Evolutionary conservation across 768 basidiomycete genomes (phyloP).

Genomic region (Chalciporus sphaerocephalus): DNA sequence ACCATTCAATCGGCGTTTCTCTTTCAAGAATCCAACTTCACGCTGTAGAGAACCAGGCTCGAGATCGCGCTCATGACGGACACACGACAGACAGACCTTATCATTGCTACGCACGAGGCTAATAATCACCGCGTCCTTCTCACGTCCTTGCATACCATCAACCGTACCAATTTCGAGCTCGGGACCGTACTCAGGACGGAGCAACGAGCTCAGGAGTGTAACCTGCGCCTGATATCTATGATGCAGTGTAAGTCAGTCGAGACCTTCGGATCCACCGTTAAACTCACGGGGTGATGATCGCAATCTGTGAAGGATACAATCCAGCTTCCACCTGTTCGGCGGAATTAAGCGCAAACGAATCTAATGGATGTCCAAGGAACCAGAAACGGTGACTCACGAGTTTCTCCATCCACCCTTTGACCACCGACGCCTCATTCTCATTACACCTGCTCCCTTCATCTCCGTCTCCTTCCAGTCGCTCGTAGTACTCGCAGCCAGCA

Average conservation of each 20-base stretch:
- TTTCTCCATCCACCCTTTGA: constrained; percentile 75
- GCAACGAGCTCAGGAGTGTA: constrained; percentile 68
- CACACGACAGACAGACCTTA: constrained; percentile 40
- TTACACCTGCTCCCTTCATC: constrained; percentile 91
- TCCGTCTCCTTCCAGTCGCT: constrained; percentile 69
- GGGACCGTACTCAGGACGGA: constrained; percentile 65
- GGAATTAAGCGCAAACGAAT: not conserved
- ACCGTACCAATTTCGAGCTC: constrained; percentile 89
- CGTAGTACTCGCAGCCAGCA: constrained; percentile 89
- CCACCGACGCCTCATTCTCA: constrained; percentile 90
- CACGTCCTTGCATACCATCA: constrained; percentile 96
- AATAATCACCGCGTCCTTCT: constrained; percentile 91
- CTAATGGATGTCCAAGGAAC: not conserved
- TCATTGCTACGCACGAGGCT: constrained; percentile 91
- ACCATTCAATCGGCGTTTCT: constrained; percentile 89
- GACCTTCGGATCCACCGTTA: not conserved
- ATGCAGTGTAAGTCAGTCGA: constrained; percentile 21
- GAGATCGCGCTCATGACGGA: constrained; percentile 1
- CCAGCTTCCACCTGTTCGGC: constrained; percentile 51
- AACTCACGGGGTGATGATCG: constrained; percentile 78
- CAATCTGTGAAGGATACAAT: constrained; percentile 68
- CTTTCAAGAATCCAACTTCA: constrained; percentile 92
- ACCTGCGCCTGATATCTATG: constrained; percentile 89
- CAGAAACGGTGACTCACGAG: constrained; percentile 46
- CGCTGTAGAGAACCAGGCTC: constrained; percentile 40